Evolutionary conservation across 176 grass and related monocot genomes (phyloP).

Genomic region (Bromus sterilis): DNA sequence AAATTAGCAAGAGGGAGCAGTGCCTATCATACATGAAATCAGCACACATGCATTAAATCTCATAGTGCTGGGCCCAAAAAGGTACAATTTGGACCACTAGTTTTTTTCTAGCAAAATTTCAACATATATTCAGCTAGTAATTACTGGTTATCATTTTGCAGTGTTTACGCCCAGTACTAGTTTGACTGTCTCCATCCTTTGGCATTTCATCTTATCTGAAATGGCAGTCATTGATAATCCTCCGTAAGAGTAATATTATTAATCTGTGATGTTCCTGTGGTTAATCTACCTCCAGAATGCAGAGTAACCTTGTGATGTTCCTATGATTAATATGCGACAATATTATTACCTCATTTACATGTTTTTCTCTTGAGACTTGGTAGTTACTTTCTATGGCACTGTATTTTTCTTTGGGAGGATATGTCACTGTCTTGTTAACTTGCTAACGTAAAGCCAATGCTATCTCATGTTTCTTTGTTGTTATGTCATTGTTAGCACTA

Average conservation of each 20-base stretch:
- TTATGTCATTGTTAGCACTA: not conserved
- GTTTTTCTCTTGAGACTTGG: conserved; percentile 13
- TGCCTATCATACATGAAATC: not conserved
- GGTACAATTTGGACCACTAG: not conserved
- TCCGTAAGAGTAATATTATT: not conserved
- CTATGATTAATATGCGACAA: conserved; percentile 54
- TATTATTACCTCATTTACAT: conserved; percentile 52
- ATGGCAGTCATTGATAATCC: not conserved
- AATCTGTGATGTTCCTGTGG: too few relatives aligned
- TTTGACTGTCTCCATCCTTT: not conserved
- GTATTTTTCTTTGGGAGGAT: too few relatives aligned
- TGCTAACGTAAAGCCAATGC: not conserved
- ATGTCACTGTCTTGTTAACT: not conserved
- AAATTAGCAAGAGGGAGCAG: not conserved
- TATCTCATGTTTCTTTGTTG: not conserved
- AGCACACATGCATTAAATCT: not conserved
- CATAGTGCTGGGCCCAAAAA: not conserved
- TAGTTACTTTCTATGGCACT: not conserved
- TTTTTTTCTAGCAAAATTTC: too few relatives aligned
- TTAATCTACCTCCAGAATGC: conserved; percentile 41
- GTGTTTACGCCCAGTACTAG: not conserved
- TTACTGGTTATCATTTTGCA: not conserved
- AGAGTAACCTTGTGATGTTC: conserved; percentile 37
- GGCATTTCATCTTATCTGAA: not conserved
- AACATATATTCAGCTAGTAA: too few relatives aligned